A percentile compares a stretch with the other conserved stretches of the same genome.
Evolutionary conservation across 179 eudicot species (phyloP).

Genomic region (Beta corolliflora): DNA sequence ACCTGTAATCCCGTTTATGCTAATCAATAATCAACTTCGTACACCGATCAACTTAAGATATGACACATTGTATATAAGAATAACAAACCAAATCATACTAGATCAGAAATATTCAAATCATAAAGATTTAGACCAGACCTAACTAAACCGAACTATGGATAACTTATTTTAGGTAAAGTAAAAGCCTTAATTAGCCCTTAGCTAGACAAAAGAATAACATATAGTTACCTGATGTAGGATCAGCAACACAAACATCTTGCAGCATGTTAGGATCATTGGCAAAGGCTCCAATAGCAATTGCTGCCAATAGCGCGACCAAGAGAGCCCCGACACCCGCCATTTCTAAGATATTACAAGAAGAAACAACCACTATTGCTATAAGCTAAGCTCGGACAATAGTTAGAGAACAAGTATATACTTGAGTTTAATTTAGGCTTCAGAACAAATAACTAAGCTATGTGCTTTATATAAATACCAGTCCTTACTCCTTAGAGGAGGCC

Average conservation of each 20-base stretch:
- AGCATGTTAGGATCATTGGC: constrained; percentile 47
- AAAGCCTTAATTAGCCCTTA: no score
- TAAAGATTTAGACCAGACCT: no score
- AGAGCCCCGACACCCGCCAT: neutral
- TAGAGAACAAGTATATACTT: neutral
- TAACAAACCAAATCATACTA: no score
- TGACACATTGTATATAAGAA: no score
- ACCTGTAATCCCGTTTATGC: no score
- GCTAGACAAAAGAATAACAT: neutral
- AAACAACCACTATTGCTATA: neutral
- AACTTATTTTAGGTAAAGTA: no score
- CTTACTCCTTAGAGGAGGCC: no score
- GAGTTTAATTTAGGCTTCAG: neutral
- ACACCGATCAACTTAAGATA: no score
- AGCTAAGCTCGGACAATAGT: neutral
- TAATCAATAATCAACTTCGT: no score
- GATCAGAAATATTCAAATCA: no score
- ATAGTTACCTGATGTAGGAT: constrained; percentile 33
- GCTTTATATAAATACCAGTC: neutral
- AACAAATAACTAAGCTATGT: neutral
- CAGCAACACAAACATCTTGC: constrained; percentile 58
- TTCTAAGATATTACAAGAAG: neutral
- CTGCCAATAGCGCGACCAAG: neutral
- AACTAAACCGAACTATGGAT: no score
- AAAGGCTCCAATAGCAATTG: neutral